Conservation (phyloP, 225 moss, liverwort and hornwort species). For the Climacium dendroides region DNA sequence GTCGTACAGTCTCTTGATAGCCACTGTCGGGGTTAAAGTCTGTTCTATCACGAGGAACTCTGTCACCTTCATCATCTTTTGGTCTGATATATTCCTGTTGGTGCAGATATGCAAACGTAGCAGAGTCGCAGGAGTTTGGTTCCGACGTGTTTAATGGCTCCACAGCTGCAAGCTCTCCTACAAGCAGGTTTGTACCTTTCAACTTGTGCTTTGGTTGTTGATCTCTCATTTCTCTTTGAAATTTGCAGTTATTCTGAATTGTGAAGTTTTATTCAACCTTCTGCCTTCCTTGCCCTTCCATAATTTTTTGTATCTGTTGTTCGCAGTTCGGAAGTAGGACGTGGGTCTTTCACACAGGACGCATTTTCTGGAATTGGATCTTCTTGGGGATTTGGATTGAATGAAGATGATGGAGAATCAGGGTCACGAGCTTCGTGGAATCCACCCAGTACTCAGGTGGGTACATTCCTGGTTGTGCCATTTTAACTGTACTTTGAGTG, state of each 20-base stretch:
- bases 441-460: slow-evolving; percentile 74
- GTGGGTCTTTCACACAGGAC: slow-evolving; percentile 39
- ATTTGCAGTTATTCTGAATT: background rate
- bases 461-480: background rate
- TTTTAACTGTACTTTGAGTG: background rate
- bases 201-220: background rate
- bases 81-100: background rate
- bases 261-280: background rate
- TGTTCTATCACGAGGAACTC: background rate
- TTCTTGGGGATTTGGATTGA: slow-evolving; percentile 71
- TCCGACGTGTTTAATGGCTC: slow-evolving; percentile 62
- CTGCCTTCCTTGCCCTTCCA: background rate
- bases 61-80: background rate
- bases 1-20: background rate
- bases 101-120: slow-evolving; percentile 77
- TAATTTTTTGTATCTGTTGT: background rate
- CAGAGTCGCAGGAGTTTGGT: slow-evolving; percentile 73
- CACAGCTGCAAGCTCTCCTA: slow-evolving; percentile 75
- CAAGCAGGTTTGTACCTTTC: slow-evolving; percentile 49
- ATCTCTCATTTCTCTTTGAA: background rate
- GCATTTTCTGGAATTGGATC: slow-evolving; percentile 59
- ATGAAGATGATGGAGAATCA: slow-evolving; percentile 77
- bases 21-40: background rate
- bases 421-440: slow-evolving; percentile 78
- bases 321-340: slow-evolving; percentile 43